Evolutionary conservation across 2,329 filamentous ascomycete species (phyloP), one percentile per base, ranked within the genome.

Genomic region (Aciculosporium take): DNA sequence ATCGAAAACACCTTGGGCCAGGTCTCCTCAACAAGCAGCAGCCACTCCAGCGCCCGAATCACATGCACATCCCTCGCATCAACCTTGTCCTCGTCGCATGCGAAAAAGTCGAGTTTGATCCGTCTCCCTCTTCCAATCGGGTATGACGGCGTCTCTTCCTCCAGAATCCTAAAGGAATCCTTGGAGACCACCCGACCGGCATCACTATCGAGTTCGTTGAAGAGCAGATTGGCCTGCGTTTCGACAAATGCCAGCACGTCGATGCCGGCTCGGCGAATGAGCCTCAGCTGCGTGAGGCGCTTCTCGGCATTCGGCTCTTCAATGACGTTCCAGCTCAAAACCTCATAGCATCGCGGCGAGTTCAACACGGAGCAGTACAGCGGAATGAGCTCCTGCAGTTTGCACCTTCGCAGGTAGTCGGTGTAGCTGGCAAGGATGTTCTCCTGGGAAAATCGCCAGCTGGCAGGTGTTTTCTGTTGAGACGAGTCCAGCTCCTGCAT

Each of bases 1-100:
- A 77, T 69, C 15, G 66, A 62, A 51, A 89, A 84, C 18, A 84
- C 78, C 44, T 80, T 69, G 13, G 71, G 66, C 79, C 81, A 88
- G 41, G 83, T 71, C 10, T 74, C 80, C 38, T 82, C 75, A 7
- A 89, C 72, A 42, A 84, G 71, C 44, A 84, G 65, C 56, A 89
- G 79, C 88, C 89, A 96, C 54, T 93, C 84, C 45, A 95, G 64
- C 29, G 83, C 79, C 43, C 81, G 74, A 35, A 95, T 85, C 39
- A 94, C 69, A 27, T 71, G 60, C 50, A 81, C 75, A 47, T 89
- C 80, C 45, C 81, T 74, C 33, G 69, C 61, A 7, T 76, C 69
- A 8, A 79, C 63, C 8, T 52, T 53, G 42, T 65, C 67, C 7
- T 65, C 63, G 61, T 76, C 67, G 2, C 76, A 74, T 4, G 79